Evolutionary conservation across 2,329 filamentous ascomycete genomes (phyloP), one percentile per base, ranked within the genome.

Genomic region (Raffaelea arxii): DNA sequence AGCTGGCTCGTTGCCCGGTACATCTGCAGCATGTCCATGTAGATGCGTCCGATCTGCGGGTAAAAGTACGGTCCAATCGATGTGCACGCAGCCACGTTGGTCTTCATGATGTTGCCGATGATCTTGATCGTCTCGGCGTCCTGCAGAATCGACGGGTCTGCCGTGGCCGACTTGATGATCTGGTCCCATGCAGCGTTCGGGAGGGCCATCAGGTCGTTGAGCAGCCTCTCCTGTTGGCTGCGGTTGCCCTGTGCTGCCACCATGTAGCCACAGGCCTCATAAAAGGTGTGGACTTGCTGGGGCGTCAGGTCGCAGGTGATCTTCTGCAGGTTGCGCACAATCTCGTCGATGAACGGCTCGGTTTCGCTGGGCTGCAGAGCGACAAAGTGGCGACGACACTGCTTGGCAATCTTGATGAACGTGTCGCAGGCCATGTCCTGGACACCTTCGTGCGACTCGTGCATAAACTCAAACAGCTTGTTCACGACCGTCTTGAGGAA

Each of bases 341-440:
- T 98, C 69, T 98, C 92, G 61, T 98, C 92, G 52, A 98, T 98
- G 61, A 98, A 98, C 0, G 92, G 87, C 65, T 98, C 92, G 45
- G 72, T 83, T 71, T 98, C 92, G 52, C 89, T 92, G 19, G 91
- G 88, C 65, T 98, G 92, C 27, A 95, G 75, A 16, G 91, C 90
- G 51, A 98, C 92, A 62, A 98, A 98, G 65, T 98, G 94, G 48
- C 92, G 83, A 62, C 92, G 86, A 69, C 92, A 98, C 65, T 97
- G 94, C 64, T 94, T 91, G 23, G 92, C 94, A 62, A 98, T 98
- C 74, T 98, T 98, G 69, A 98, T 98, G 60, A 98, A 98, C 0
- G 92, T 98, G 66, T 98, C 94, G 64, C 92, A 98, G 59, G 92
- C 92, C 94, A 98, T 98, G 67, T 98, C 92, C 68, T 98, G 94